Conservation (phyloP, 1,139 yeast genomes). For the Protomyces macrosporus region DNA sequence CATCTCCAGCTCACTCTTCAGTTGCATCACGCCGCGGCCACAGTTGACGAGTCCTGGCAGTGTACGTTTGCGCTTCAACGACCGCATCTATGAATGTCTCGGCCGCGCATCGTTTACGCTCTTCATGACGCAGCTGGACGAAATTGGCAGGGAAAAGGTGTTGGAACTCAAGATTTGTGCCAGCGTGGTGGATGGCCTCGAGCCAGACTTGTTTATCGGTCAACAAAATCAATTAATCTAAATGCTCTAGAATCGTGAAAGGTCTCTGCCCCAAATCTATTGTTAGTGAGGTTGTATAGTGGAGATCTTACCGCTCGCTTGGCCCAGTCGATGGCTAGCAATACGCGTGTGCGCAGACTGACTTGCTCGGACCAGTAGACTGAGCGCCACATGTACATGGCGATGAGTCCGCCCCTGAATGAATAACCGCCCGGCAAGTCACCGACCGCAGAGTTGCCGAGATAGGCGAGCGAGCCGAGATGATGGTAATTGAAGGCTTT, state of each 20-base stretch:
- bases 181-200: not conserved
- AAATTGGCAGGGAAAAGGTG: not conserved
- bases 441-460: slow-evolving; percentile 62
- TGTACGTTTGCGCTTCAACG: not conserved
- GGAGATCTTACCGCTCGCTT: slow-evolving; percentile 41
- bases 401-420: slow-evolving; percentile 55
- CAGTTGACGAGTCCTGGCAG: not conserved
- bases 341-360: slow-evolving; percentile 53
- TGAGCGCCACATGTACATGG: slow-evolving; percentile 64
- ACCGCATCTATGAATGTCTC: not conserved
- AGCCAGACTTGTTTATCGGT: not conserved
- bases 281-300: not conserved
- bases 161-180: not conserved
- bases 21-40: not conserved
- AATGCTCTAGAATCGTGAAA: slow-evolving; percentile 23
- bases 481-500: slow-evolving; percentile 56
- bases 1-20: not conserved
- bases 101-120: not conserved
- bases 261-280: slow-evolving; percentile 26
- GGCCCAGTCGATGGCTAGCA: slow-evolving; percentile 58
- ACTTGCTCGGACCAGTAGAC: slow-evolving; percentile 62
- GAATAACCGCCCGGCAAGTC: slow-evolving; percentile 54
- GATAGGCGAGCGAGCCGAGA: slow-evolving; percentile 57
- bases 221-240: not conserved
- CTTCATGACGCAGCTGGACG: not conserved